These are phyloP conservation scores for Diophrys sp. DNA, from an alignment of 73 alveolate species.

Conservation along the genomic window DNA sequence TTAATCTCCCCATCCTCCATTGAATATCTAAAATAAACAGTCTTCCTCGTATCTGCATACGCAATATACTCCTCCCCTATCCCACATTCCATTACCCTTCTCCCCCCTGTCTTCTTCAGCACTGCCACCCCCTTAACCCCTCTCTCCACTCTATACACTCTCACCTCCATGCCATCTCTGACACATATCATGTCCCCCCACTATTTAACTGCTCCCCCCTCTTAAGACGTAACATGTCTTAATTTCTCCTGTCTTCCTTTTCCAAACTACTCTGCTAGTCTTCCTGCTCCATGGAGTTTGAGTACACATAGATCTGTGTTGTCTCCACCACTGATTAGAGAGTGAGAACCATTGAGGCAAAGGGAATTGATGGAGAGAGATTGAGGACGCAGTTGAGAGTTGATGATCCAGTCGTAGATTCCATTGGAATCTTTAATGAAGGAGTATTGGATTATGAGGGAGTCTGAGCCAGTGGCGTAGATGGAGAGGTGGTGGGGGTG, in stretches of 20 bases:
- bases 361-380: neutral
- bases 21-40: neutral
- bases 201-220: neutral
- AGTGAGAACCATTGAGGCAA: neutral
- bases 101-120: neutral
- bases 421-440: neutral
- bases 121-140: neutral
- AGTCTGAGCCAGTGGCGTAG: conserved; percentile 81
- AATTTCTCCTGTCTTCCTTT: neutral
- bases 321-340: neutral
- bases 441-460: conserved; percentile 16
- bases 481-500: conserved; percentile 46
- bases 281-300: neutral
- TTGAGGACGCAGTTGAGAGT: neutral
- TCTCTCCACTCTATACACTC: neutral
- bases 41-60: neutral
- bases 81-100: neutral
- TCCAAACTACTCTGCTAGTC: neutral
- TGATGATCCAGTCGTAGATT: neutral
- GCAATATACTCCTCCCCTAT: neutral
- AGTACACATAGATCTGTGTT: neutral
- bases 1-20: too few species aligned
- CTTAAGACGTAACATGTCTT: neutral
- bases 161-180: neutral
- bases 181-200: neutral